Evolutionary conservation across 2,329 filamentous ascomycete species (phyloP).

Genomic region (Calonectria leucothoes): DNA sequence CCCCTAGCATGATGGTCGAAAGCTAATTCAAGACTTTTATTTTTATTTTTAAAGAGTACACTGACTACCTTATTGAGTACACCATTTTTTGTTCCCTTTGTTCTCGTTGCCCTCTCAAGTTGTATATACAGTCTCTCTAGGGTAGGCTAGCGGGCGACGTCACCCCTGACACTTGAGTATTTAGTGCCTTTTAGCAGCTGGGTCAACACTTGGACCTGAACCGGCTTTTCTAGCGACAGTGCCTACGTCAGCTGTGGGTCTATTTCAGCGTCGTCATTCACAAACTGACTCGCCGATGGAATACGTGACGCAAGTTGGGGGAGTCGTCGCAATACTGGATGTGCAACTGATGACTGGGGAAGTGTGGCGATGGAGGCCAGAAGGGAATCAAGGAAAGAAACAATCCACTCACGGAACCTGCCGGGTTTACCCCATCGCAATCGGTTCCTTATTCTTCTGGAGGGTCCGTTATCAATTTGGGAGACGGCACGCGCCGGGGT

Average conservation of each 20-base stretch:
- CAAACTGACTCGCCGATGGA: not conserved
- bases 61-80: no score
- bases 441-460: not conserved
- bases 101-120: no score
- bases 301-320: not conserved
- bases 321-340: no score
- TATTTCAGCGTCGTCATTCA: not conserved
- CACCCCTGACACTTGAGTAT: no score
- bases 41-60: no score
- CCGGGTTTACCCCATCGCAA: not conserved
- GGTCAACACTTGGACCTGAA: not conserved
- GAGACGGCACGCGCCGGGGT: not conserved
- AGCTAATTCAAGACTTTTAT: no score
- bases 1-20: no score
- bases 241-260: not conserved
- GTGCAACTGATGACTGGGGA: no score
- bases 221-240: not conserved
- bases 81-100: no score
- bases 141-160: no score
- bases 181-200: not conserved
- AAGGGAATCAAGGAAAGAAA: not conserved
- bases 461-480: not conserved
- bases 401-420: not conserved
- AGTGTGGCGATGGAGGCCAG: no score
- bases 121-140: no score